Base-by-base conservation (phyloP, 2,329 filamentous ascomycete species). In the Penicillium aurantiogriseum region DNA sequence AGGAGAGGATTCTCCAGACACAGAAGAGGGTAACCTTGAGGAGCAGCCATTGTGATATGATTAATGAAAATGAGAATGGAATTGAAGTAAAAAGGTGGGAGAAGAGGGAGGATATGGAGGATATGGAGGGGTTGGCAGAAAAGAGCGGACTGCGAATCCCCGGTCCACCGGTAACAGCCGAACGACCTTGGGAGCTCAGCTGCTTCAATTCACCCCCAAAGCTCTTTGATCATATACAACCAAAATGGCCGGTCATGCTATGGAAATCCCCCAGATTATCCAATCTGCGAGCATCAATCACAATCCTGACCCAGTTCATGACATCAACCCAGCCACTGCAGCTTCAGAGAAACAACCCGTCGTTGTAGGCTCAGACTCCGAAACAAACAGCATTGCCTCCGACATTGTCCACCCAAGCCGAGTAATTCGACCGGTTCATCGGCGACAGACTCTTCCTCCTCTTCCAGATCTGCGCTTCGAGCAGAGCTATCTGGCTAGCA, bases 1-100 rank as follows among this genome's bases (percentile, higher is more conserved):
- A 99, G 89, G 70, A 99, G 88, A 77, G 94, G 94, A 80, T 99
- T 99, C 88, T 97, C 94, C 71, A 99, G 81, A 79, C 89, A 94
- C 73, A 97, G 84, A 71, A 99, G 89, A 77, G 90, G 83, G 81
- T 89, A 97, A 78, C 92, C 88, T 80, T 92, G 89, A 69, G 78
- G 74, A 68, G 87, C 77, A 73, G 90, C 83, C 91, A 96, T 96
- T 71, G 70, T 79, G 61, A 62, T 31, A 49, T 46, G 43, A 51
- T 51, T 55, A 46, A 52, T 48, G 39, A 58, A 35, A 51, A 57
- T 58, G 39, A 33, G 55, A 46, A 39, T 46, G 48, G 45, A 51
- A 57, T 49, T 49, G 46, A 59, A 50, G 39, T 51, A 42, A 56
- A 56, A 59, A 59, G 46, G 40, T 59, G 51, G 48, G 54, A 57